These are phyloP conservation scores for Chrysosporium queenslandicum DNA, from an alignment of 2,329 filamentous ascomycete species.

Conservation along the genomic window DNA sequence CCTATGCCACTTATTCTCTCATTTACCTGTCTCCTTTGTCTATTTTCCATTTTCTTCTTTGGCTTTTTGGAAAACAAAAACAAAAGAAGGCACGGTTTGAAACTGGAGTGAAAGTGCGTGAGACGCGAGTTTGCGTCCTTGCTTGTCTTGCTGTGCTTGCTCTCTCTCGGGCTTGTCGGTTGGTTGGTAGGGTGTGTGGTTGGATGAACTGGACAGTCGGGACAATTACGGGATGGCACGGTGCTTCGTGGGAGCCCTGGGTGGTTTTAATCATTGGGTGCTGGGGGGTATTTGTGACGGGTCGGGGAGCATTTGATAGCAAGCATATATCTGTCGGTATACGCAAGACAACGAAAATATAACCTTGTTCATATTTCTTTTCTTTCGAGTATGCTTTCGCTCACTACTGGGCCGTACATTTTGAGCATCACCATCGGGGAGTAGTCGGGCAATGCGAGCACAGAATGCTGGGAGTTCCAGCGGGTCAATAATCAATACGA, in stretches of 20 bases:
- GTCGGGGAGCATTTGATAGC: background rate
- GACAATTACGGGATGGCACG: background rate
- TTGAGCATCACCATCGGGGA: too few species aligned
- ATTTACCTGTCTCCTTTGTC: constrained; percentile 13
- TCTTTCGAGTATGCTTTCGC: background rate
- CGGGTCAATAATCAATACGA: too few species aligned
- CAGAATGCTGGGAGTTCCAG: too few species aligned
- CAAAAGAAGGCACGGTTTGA: constrained; percentile 2
- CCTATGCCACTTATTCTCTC: constrained; percentile 14
- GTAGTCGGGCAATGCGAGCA: too few species aligned
- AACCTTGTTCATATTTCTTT: background rate
- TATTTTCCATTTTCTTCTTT: constrained; percentile 3
- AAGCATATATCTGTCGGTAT: background rate
- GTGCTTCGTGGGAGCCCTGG: background rate
- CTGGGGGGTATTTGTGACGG: background rate
- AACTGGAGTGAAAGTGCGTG: background rate
- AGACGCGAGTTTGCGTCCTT: background rate
- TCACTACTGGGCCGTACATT: too few species aligned
- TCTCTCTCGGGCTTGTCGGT: constrained; percentile 2
- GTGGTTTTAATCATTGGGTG: background rate
- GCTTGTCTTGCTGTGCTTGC: constrained; percentile 2
- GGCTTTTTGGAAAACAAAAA: background rate
- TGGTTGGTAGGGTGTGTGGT: background rate
- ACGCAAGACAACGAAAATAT: too few species aligned
- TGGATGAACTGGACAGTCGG: background rate